A percentile compares a stretch with the other conserved stretches of the same genome.
Conservation (phyloP, 129 eudicot species). For the Smallanthus sonchifolius region DNA sequence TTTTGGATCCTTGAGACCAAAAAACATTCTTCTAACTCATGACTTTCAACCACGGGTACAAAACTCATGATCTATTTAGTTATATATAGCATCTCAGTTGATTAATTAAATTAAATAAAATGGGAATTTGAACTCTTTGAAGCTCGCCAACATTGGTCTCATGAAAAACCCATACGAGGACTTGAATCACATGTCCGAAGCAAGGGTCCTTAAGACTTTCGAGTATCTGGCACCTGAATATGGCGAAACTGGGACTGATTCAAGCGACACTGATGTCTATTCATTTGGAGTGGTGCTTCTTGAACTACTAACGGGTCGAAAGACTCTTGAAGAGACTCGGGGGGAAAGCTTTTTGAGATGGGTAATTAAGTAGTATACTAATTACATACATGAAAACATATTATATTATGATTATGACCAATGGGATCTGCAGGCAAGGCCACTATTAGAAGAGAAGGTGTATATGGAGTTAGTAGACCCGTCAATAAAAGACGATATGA, state of each 20-base stretch:
- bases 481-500: conserved; percentile 13
- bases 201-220: conserved; percentile 45
- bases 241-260: conserved; percentile 35
- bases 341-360: conserved; percentile 23
- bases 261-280: conserved; percentile 39
- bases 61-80: background rate
- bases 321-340: conserved; percentile 35
- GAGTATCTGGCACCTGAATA: conserved; percentile 54
- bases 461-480: conserved; percentile 40
- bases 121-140: background rate
- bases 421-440: conserved; percentile 37
- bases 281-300: conserved; percentile 53
- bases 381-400: too few species aligned
- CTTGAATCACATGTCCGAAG: conserved; percentile 29
- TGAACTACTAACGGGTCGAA: conserved; percentile 47
- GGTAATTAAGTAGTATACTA: background rate
- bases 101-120: background rate
- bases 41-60: conserved; percentile 46
- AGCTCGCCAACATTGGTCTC: conserved; percentile 47
- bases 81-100: background rate
- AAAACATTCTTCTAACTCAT: conserved; percentile 47
- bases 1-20: conserved; percentile 42
- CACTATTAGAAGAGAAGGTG: conserved; percentile 27
- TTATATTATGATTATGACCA: background rate
- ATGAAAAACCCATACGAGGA: conserved; percentile 38